Evolutionary conservation across 2,329 filamentous ascomycete species (phyloP), one percentile per base, ranked within the genome.

Genomic region (Xylogone sp.): DNA sequence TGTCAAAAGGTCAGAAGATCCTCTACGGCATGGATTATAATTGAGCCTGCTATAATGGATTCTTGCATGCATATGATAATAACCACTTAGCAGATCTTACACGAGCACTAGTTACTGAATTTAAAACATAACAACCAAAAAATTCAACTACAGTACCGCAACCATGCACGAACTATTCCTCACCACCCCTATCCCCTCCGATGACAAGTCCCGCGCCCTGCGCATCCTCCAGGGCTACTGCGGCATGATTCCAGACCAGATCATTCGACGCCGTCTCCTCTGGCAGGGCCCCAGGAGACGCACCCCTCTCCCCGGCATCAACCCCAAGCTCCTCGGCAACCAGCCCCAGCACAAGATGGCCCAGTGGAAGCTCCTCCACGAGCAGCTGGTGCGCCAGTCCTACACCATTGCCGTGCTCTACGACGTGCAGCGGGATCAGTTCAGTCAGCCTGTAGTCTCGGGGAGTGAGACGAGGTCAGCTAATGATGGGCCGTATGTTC

Each of bases 101-200:
- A n/a, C n/a, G n/a, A n/a, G n/a, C n/a, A n/a, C n/a, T n/a, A n/a
- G n/a, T n/a, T n/a, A n/a, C n/a, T n/a, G n/a, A n/a, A n/a, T n/a
- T n/a, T n/a, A n/a, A n/a, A n/a, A n/a, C n/a, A n/a, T n/a, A n/a
- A n/a, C n/a, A n/a, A n/a, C n/a, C n/a, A n/a, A n/a, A n/a, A n/a
- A n/a, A n/a, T n/a, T n/a, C n/a, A n/a, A n/a, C n/a, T n/a, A n/a
- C n/a, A n/a, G n/a, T n/a, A n/a, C 5, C 24, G 24, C 45, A 49
- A 58, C 18, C 39, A 83, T 83, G 79, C 76, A 82, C 61, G 81
- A 84, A 65, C 68, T 84, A 18, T 84, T 83, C 59, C 71, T 84
- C 52, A 79, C 79, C 3, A 74, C 78, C 9, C 63, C 75, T 44
- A 72, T 86, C 49, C 69, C 71, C 18, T 73, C 77, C 50, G 69